Percentiles rank a stretch among this genome's conserved stretches.
Conservation (phyloP, 306 rosid genomes). For the Cicer judaicum region DNA sequence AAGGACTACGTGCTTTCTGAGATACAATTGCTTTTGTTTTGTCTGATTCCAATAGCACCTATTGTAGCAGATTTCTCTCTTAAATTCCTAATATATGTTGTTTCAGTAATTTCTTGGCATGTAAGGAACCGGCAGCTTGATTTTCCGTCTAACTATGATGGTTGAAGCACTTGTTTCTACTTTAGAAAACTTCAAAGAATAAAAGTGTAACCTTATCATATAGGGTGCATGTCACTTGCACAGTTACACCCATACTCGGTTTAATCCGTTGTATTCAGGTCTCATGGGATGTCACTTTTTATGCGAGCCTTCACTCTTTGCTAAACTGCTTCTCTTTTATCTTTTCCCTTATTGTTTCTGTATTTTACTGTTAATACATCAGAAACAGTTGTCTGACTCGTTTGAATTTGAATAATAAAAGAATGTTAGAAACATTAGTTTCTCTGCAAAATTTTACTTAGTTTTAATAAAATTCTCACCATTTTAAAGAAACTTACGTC, state of each 20-base stretch:
- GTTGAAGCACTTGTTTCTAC: background rate
- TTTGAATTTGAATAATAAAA: conserved; percentile 18
- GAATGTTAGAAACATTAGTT: background rate
- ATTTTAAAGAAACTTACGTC: conserved; percentile 3
- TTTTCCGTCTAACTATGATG: conserved; percentile 27
- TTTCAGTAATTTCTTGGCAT: conserved; percentile 27
- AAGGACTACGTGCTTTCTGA: background rate
- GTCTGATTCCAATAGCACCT: background rate
- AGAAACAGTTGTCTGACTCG: conserved; percentile 14
- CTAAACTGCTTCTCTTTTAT: conserved; percentile 1
- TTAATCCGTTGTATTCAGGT: background rate
- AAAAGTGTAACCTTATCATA: conserved; percentile 1
- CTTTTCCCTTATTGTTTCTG: background rate
- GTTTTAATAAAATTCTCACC: background rate
- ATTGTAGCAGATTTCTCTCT: conserved; percentile 1
- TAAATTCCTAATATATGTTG: background rate
- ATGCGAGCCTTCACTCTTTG: conserved; percentile 16
- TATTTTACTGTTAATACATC: background rate
- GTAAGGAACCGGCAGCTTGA: background rate
- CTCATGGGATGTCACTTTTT: conserved; percentile 1
- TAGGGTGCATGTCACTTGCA: conserved; percentile 9
- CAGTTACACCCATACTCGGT: background rate
- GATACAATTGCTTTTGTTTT: background rate
- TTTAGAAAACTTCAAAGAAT: background rate
- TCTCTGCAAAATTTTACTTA: conserved; percentile 26